These are phyloP conservation scores for Sporisorium exsertum DNA, from an alignment of 1,284 basidiomycete genomes.

Conservation along the genomic window DNA sequence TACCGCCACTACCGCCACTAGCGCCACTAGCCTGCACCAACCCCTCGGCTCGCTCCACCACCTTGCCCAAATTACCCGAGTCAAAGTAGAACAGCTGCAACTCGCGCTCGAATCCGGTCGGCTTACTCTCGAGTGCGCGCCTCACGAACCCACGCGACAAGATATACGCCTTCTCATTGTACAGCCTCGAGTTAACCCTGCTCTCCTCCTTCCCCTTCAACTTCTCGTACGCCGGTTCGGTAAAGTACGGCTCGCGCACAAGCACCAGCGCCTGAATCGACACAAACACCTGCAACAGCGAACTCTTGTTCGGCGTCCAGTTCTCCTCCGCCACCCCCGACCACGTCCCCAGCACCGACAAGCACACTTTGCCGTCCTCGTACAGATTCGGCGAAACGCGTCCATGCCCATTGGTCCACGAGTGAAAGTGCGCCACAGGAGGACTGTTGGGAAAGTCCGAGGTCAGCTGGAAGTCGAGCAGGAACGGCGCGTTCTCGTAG, in stretches of 20 bases:
- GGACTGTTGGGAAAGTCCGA: constrained; percentile 82
- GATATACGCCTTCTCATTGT: constrained; percentile 92
- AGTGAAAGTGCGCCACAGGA: constrained; percentile 87
- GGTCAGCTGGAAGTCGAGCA: constrained; percentile 91
- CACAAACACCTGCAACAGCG: constrained; percentile 88
- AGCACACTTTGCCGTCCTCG: constrained; percentile 93
- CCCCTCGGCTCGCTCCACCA: constrained; percentile 23
- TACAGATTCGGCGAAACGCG: constrained; percentile 82
- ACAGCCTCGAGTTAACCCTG: constrained; percentile 78
- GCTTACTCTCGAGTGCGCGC: constrained; percentile 82
- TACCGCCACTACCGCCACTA: too few relatives aligned
- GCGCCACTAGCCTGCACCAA: constrained; percentile 8
- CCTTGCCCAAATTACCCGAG: constrained; percentile 25
- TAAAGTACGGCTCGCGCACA: constrained; percentile 82
- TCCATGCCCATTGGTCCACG: constrained; percentile 93
- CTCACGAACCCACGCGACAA: constrained; percentile 88
- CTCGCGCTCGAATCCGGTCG: constrained; percentile 79
- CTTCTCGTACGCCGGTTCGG: constrained; percentile 51
- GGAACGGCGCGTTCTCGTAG: constrained; percentile 85
- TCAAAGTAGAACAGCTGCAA: constrained; percentile 78
- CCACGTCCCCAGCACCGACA: constrained; percentile 93
- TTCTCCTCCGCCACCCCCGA: constrained; percentile 73
- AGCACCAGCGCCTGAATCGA: constrained; percentile 93
- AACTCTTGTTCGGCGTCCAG: constrained; percentile 77
- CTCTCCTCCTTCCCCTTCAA: constrained; percentile 81